These are phyloP conservation scores for Thoreauomyces humboldtii DNA, from an alignment of 192 early-diverging fungal genomes.

Conservation along the genomic window DNA sequence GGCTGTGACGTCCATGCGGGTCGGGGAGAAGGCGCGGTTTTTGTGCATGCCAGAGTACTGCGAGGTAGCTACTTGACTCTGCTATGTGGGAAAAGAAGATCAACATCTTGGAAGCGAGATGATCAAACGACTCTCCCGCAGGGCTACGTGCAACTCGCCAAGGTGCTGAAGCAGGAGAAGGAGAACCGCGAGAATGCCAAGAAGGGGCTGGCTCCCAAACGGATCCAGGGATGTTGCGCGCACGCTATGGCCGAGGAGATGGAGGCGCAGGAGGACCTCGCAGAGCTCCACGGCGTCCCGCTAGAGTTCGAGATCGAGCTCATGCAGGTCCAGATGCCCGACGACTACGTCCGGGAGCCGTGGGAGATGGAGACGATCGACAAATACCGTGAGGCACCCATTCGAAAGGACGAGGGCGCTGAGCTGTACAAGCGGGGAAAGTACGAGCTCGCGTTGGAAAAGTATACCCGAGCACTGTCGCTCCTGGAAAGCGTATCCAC, in stretches of 20 bases:
- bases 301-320: conserved; percentile 55
- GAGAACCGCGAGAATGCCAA: conserved; percentile 29
- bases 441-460: conserved; percentile 36
- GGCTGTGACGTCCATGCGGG: conserved; percentile 45
- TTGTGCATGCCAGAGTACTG: conserved; percentile 47
- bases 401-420: conserved; percentile 39
- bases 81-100: not conserved
- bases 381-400: conserved; percentile 44
- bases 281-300: conserved; percentile 30
- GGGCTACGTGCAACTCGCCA: conserved; percentile 52
- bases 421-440: conserved; percentile 38
- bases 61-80: conserved; percentile 23
- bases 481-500: conserved; percentile 44
- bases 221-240: conserved; percentile 44
- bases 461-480: conserved; percentile 47
- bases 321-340: conserved; percentile 41
- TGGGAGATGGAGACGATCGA: conserved; percentile 54
- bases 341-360: conserved; percentile 37
- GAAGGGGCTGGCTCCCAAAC: conserved; percentile 39
- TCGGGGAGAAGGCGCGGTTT: conserved; percentile 47
- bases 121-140: not conserved
- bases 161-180: conserved; percentile 44
- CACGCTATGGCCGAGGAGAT: conserved; percentile 26
- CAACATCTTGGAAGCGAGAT: not conserved
- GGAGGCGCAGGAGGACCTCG: conserved; percentile 34